Evolutionary conservation across 352 stramenopile genomes (phyloP).

Genomic region (Paralagenidium karlingii): DNA sequence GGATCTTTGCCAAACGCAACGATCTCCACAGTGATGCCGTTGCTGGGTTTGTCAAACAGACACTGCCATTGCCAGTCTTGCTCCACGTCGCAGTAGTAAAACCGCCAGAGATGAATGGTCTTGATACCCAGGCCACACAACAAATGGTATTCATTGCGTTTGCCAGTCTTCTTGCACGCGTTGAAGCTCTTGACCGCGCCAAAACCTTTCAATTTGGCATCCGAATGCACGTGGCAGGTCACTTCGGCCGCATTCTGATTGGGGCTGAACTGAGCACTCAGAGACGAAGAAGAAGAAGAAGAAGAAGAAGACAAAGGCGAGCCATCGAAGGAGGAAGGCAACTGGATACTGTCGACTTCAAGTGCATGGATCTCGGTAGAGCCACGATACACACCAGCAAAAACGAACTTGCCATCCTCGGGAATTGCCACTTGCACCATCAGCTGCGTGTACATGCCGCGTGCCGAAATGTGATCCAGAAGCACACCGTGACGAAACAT

Average conservation of each 20-base stretch:
- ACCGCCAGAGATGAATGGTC: conserved; percentile 79
- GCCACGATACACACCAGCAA: conserved; percentile 70
- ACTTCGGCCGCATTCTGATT: not conserved
- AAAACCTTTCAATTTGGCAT: conserved; percentile 79
- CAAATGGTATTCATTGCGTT: conserved; percentile 52
- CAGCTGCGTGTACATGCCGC: conserved; percentile 74
- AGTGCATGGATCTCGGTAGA: conserved; percentile 80
- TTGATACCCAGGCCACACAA: conserved; percentile 79
- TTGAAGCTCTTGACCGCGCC: conserved; percentile 52
- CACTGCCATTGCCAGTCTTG: conserved; percentile 67
- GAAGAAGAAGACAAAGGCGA: too few relatives aligned
- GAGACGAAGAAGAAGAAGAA: too few relatives aligned
- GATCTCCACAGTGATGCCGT: conserved; percentile 76
- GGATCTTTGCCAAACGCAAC: conserved; percentile 48
- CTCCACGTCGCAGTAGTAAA: conserved; percentile 27
- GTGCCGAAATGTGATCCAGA: conserved; percentile 66
- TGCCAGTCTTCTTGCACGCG: conserved; percentile 17
- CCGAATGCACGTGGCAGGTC: conserved; percentile 47
- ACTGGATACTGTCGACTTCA: conserved; percentile 65
- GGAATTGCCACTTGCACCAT: conserved; percentile 66
- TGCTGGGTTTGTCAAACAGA: conserved; percentile 79
- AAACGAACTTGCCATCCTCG: conserved; percentile 74
- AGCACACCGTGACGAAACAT: conserved; percentile 58
- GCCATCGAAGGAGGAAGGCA: too few relatives aligned
- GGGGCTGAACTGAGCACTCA: not conserved